A percentile compares a stretch with the other conserved stretches of the same genome.
These are phyloP conservation scores for Haematococcus lacustris DNA, from an alignment of 139 green algal genomes.

Conservation along the genomic window DNA sequence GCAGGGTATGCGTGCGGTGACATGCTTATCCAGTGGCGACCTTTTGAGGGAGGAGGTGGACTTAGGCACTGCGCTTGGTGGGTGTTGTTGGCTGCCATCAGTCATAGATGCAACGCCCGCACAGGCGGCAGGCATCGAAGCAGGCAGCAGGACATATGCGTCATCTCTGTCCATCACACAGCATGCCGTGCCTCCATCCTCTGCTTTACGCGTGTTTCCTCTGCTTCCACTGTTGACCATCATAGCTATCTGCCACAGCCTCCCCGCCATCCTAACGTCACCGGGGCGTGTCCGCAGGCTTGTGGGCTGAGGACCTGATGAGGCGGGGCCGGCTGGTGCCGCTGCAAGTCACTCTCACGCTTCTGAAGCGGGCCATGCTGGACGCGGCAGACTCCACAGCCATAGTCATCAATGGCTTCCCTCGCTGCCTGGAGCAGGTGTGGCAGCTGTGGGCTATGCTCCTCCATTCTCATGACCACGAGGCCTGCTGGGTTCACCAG, in stretches of 20 bases:
- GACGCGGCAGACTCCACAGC: background rate
- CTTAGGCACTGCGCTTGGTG: background rate
- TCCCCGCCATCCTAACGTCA: background rate
- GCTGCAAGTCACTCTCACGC: background rate
- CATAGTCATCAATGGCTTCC: slow-evolving; percentile 2
- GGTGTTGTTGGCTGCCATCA: background rate
- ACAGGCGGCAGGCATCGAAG: background rate
- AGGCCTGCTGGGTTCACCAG: too few relatives aligned
- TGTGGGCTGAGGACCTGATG: slow-evolving; percentile 1
- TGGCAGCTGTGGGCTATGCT: too few relatives aligned
- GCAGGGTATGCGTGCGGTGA: background rate
- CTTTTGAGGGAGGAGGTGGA: background rate
- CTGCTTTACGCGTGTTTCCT: background rate
- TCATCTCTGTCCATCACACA: background rate
- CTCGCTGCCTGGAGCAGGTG: background rate
- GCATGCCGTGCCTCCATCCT: background rate
- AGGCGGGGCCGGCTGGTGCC: background rate
- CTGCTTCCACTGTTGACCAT: background rate
- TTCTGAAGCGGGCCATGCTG: slow-evolving; percentile 1
- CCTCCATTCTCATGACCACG: too few relatives aligned
- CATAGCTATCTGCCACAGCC: background rate
- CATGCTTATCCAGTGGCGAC: background rate
- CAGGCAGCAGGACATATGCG: background rate
- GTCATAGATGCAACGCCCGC: background rate
- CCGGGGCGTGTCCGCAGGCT: background rate